Base-by-base conservation (phyloP, 129 eudicot species). In the Tanacetum coccineum region DNA sequence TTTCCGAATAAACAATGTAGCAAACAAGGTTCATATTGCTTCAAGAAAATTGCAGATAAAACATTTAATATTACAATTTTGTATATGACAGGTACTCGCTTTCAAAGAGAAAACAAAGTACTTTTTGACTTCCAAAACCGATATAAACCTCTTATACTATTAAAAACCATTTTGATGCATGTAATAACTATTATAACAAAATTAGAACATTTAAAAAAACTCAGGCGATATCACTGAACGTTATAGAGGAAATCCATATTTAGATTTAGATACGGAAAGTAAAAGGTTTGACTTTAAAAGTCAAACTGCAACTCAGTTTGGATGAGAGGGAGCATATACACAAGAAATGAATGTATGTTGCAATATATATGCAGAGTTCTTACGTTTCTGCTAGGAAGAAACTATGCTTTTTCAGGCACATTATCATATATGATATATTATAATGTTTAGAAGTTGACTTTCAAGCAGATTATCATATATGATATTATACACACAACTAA, bases 341-440 rank as follows among this genome's bases (percentile, higher is more conserved):
- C 54, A 42, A 44, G 64, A 70, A 70, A 71, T 59, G 49, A 32
- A 70, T n/a, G 75, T 58, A 59, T 45, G 67, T 70, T 57, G 63
- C 19, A 13, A 22, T 48, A 53, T 17, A 21, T 40, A 60, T 18
- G 57, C 13, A 3, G 74, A 52, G 71, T 40, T n/a, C 92, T 82
- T 74, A 93, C 99, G 96, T 89, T 75, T 93, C 99, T 56, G 99
- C 81, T 9, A 93, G 87, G 85, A 93, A 93, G 83, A 88, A 93
- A 67, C 99, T 93, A 76, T 93, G 99, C 61, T n/a, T n/a, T n/a
- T n/a, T n/a, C n/a, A n/a, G n/a, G n/a, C n/a, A n/a, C n/a, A n/a
- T n/a, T n/a, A n/a, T n/a, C n/a, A n/a, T n/a, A n/a, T n/a, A n/a
- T n/a, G n/a, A n/a, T n/a, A n/a, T n/a, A n/a, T n/a, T n/a, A n/a